These are phyloP conservation scores for Mesembryanthemum crystallinum DNA, from an alignment of 148 eudicot species.

Conservation along the genomic window DNA sequence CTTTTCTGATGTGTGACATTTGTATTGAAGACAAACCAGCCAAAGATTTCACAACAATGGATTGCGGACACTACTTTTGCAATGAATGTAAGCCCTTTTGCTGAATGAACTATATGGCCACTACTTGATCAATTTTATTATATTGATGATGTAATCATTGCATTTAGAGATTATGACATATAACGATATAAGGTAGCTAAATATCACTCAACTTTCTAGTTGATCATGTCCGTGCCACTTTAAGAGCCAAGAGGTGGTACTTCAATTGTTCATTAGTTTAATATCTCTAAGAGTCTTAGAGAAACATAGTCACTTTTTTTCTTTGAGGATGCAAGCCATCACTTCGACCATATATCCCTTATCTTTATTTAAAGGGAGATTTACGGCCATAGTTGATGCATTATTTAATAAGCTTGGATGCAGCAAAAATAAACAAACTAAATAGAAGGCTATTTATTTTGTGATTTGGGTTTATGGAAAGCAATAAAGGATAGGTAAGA, in stretches of 20 bases:
- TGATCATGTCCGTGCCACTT: neutral
- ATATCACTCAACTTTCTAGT: neutral
- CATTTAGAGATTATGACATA: neutral
- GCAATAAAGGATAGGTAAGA: too few species aligned
- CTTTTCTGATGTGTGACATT: conserved; percentile 41
- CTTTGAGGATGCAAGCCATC: too few species aligned
- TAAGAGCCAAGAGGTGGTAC: too few species aligned
- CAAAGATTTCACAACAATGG: conserved; percentile 50
- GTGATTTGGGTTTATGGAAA: too few species aligned
- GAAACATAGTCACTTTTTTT: too few species aligned
- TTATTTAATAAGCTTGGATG: too few species aligned
- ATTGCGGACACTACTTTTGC: conserved; percentile 74
- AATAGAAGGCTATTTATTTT: too few species aligned
- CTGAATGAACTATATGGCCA: neutral
- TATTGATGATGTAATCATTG: neutral
- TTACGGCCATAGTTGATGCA: too few species aligned
- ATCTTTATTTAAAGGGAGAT: too few species aligned
- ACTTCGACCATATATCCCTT: too few species aligned
- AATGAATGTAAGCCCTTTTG: conserved; percentile 50
- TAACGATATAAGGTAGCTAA: neutral
- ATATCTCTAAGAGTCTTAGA: too few species aligned
- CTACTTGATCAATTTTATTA: neutral
- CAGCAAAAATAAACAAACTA: too few species aligned
- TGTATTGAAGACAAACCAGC: conserved; percentile 56
- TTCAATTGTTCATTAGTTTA: neutral